These are phyloP conservation scores for Scutellaria baicalensis DNA, from an alignment of 257 asterid genomes.

Conservation along the genomic window DNA sequence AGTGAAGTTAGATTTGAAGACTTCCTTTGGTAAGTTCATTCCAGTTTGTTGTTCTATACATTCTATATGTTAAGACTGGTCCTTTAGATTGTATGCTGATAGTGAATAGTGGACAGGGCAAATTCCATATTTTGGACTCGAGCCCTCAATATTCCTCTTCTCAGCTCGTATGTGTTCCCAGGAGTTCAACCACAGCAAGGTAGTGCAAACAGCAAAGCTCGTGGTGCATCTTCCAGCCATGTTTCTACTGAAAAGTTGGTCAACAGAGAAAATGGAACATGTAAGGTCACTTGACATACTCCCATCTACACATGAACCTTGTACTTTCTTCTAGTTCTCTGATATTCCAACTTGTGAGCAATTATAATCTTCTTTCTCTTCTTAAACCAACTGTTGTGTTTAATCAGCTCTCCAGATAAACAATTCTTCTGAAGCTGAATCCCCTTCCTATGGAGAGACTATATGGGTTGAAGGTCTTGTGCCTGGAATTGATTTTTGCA, in stretches of 20 bases:
- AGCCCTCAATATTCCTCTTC: constrained; percentile 84
- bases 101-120: constrained; percentile 55
- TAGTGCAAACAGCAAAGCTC: constrained; percentile 5
- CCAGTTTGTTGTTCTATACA: constrained; percentile 1
- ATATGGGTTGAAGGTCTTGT: constrained; percentile 93
- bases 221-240: constrained; percentile 18
- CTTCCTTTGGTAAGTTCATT: constrained; percentile 74
- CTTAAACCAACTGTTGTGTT: constrained; percentile 4
- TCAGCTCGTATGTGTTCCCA: constrained; percentile 47
- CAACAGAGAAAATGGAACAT: constrained; percentile 29
- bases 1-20: constrained; percentile 78
- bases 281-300: constrained; percentile 27
- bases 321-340: neutral
- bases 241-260: constrained; percentile 31
- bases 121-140: constrained; percentile 96
- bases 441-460: constrained; percentile 44
- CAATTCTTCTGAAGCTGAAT: constrained; percentile 27
- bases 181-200: constrained; percentile 32
- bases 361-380: neutral
- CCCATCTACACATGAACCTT: neutral
- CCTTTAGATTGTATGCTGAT: constrained; percentile 15
- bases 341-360: neutral
- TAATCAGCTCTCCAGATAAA: constrained; percentile 26
- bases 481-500: constrained; percentile 98
- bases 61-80: neutral